Base-by-base conservation (phyloP, 345 rosid genomes). In the Zanthoxylum bungeanum region DNA sequence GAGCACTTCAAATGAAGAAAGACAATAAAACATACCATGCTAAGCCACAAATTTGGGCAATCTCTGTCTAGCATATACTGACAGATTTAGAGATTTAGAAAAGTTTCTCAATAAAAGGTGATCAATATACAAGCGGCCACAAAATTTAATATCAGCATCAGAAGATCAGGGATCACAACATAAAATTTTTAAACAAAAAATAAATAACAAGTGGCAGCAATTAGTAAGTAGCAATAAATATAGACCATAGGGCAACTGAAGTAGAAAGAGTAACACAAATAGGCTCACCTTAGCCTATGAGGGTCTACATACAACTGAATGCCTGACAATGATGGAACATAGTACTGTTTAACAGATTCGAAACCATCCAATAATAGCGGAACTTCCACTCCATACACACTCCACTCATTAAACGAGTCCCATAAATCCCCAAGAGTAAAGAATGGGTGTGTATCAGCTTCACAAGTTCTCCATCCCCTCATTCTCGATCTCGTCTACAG, bases 311-410 rank as follows among this genome's bases (percentile, higher is more conserved):
- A 88, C 78, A 88, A 75, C 65, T 88, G 93, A 44, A 88, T 84
- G 71, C 88, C 93, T 4, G 93, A 88, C 64, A 88, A 80, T 55
- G 79, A 88, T 19, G 93, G 93, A 52, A 88, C 93, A 68, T 88
- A 88, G 64, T 88, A 88, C 75, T 88, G 93, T 63, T 81, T 77
- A 64, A 86, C 82, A 53, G 78, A 50, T 24, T 86, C 83, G 12
- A 73, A 66, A 34, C 82, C 85, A 71, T 75, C 76, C 72, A 88
- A 75, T 51, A 81, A 27, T 4, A 88, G 78, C 0, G 90, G 88
- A 70, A 88, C 93, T 77, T 83, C 90, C 21, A 73, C 87, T 60
- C 92, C 92, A 69, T 81, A 88, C 28, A 75, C 86, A 70, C 92
- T 88, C 90, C 92, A 88, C 58, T 88, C 90, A 33, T 65, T 77